Evolutionary conservation across 2,329 filamentous ascomycete genomes (phyloP), one percentile per base, ranked within the genome.

Genomic region (Neocatenulostroma microsporum): DNA sequence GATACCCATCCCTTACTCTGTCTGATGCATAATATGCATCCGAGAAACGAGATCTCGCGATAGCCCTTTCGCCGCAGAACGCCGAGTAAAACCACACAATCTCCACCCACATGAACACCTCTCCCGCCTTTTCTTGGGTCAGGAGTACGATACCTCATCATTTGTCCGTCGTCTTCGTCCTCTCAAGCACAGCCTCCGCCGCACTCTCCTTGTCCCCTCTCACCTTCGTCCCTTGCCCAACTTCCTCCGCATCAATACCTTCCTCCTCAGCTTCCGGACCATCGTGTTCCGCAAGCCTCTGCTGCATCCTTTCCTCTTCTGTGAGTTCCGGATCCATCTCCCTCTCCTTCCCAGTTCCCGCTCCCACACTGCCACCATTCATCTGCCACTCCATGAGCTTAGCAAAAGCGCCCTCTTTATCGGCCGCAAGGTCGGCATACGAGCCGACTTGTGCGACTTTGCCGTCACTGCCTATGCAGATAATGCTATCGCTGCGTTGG

Each of bases 311-410:
- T 43, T 75, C 70, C 26, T 68, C 40, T 19, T 70, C 66, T 5
- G 59, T 69, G 7, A 59, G 58, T 20, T 48, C 49, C 3, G 61
- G 62, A n/a, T n/a, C n/a, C n/a, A n/a, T n/a, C n/a, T 43, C 39
- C 38, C 34, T 26, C 45, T 21, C 13, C 17, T 9, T 8, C n/a
- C 31, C 17, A 14, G 4, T 15, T 6, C 27, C 17, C n/a, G 12
- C 15, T 13, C 14, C 21, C 26, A 31, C 29, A 11, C 9, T 24
- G 11, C 83, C 82, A 10, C 88, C 89, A 51, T 75, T 91, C 77
- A 96, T 84, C 65, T 98, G 91, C 88, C 88, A 96, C 63, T 96
- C 89, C 91, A 98, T 98, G 36, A 98, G 70, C 64, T 83, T 91
- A 51, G 80, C 89, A 57, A 98, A 98, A 2, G 88, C 86, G 35